Percentiles rank a stretch among this genome's conserved stretches.
These are phyloP conservation scores for Fusarium circinatum DNA, from an alignment of 2,329 filamentous ascomycete genomes.

Conservation along the genomic window DNA sequence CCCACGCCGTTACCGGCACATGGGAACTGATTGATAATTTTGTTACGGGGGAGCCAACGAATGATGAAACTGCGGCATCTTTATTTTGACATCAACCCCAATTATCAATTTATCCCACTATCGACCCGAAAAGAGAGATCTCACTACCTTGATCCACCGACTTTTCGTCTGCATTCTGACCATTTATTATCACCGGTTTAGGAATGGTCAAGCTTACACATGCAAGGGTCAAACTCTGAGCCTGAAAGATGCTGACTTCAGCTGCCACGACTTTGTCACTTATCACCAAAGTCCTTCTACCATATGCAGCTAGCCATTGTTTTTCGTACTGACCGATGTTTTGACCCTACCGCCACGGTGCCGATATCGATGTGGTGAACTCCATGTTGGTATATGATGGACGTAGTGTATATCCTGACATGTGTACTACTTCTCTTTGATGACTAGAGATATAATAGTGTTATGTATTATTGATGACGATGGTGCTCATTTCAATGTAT, in stretches of 20 bases:
- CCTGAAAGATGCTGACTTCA: not conserved
- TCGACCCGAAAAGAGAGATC: not conserved
- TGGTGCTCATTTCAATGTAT: too few species aligned
- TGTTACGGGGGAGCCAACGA: not conserved
- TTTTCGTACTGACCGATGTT: not conserved
- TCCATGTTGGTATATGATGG: too few species aligned
- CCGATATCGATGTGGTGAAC: not conserved
- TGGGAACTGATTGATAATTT: not conserved
- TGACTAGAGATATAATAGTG: too few species aligned
- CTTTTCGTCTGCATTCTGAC: not conserved
- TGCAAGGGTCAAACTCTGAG: not conserved
- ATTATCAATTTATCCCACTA: not conserved
- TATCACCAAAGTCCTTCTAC: constrained; percentile 21
- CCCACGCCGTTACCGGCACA: not conserved
- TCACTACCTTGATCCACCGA: not conserved
- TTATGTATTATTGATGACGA: too few species aligned
- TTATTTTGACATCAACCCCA: not conserved
- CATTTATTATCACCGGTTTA: not conserved
- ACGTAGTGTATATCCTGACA: too few species aligned
- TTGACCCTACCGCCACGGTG: not conserved
- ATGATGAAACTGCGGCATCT: not conserved
- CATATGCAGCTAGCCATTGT: not conserved
- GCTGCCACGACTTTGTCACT: not conserved
- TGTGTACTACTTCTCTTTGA: too few species aligned
- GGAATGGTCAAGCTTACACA: constrained; percentile 2